Conservation (phyloP, 805 yeast genomes). For the Brettanomyces sp. region DNA sequence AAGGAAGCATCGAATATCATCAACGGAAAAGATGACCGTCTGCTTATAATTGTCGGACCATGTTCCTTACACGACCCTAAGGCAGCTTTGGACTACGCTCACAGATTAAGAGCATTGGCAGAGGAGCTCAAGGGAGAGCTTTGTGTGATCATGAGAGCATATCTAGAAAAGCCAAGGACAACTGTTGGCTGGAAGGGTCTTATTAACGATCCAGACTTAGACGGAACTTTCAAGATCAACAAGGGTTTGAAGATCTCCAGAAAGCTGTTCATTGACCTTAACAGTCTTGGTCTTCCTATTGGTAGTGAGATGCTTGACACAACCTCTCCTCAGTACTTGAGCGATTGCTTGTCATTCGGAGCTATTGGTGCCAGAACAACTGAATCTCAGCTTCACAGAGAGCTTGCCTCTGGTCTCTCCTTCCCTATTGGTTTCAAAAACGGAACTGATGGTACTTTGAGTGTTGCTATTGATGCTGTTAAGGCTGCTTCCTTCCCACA, state of each 20-base stretch:
- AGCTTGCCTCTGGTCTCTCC: constrained; percentile 93
- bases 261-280: constrained; percentile 73
- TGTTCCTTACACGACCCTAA: constrained; percentile 91
- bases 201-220: constrained; percentile 92
- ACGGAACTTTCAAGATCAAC: constrained; percentile 88
- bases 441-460: constrained; percentile 93
- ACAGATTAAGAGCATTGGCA: constrained; percentile 52
- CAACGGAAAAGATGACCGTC: constrained; percentile 69
- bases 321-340: constrained; percentile 89
- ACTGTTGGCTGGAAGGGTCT: constrained; percentile 99
- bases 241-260: constrained; percentile 87
- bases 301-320: constrained; percentile 98
- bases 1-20: constrained; percentile 68
- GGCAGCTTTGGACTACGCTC: constrained; percentile 84
- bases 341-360: constrained; percentile 86
- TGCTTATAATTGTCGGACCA: constrained; percentile 87
- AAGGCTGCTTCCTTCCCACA: constrained; percentile 87
- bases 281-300: constrained; percentile 75
- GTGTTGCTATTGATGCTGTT: constrained; percentile 90
- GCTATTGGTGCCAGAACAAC: constrained; percentile 99
- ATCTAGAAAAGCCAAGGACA: constrained; percentile 96
- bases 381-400: constrained; percentile 96
- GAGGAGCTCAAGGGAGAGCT: constrained; percentile 69
- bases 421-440: constrained; percentile 98
- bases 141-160: constrained; percentile 90